A percentile compares a stretch with the other conserved stretches of the same genome.
Conservation (phyloP, 192 early-diverging fungal species). For the Paraglomus occultum region DNA sequence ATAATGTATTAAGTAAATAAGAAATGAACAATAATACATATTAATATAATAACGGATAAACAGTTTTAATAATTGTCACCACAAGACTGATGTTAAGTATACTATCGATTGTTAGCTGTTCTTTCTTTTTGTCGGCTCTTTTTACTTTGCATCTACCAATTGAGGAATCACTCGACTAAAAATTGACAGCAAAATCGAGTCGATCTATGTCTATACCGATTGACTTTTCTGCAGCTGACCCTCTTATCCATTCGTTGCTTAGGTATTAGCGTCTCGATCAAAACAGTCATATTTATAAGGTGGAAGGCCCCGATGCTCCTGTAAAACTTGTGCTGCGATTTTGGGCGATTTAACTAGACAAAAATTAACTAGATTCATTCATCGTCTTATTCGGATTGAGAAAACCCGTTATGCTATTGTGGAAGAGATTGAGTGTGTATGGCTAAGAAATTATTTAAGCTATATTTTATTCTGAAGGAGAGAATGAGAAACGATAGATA, state of each 20-base stretch:
- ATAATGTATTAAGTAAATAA: no score
- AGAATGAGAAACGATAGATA: constrained; percentile 26
- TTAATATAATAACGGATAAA: no score
- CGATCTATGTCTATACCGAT: constrained; percentile 48
- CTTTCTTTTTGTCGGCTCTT: no score
- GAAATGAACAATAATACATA: no score
- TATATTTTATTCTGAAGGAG: constrained; percentile 45
- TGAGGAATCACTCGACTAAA: no score
- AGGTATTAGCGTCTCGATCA: background rate
- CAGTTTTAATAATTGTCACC: no score
- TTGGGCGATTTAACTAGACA: constrained; percentile 36
- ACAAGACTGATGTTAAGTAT: no score
- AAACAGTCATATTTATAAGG: constrained; percentile 49
- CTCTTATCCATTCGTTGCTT: background rate
- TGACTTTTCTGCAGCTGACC: constrained; percentile 20
- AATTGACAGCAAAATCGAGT: constrained; percentile 40
- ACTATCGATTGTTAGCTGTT: no score
- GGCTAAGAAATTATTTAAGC: constrained; percentile 40
- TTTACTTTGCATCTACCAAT: no score
- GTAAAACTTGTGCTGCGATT: constrained; percentile 34
- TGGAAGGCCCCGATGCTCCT: constrained; percentile 47
- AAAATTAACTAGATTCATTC: constrained; percentile 48
- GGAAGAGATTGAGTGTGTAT: constrained; percentile 45
- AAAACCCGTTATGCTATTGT: constrained; percentile 52
- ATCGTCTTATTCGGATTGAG: constrained; percentile 51